Percentiles rank a stretch among this genome's conserved stretches.
Evolutionary conservation across 1,284 basidiomycete genomes (phyloP).

Genomic region (Irpex sp.): DNA sequence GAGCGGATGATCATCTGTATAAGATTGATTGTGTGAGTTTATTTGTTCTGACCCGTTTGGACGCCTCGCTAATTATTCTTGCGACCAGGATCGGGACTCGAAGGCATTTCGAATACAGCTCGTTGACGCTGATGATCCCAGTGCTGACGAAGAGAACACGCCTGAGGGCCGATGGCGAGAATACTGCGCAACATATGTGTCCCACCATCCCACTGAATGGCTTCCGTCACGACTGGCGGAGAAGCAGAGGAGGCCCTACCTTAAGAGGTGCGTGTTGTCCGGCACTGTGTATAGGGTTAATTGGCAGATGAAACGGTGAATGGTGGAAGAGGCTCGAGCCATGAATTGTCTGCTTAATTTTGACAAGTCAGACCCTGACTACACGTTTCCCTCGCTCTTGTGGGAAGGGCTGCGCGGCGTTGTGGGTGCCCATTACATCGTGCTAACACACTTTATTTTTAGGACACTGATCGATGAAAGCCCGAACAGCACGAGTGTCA

Average conservation of each 20-base stretch:
- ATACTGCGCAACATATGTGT: slow-evolving; percentile 85
- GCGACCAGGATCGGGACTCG: slow-evolving; percentile 52
- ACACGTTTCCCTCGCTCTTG: slow-evolving; percentile 14
- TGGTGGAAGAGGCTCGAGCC: neutral
- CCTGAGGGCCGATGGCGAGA: slow-evolving; percentile 69
- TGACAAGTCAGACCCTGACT: neutral
- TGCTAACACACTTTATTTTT: slow-evolving; percentile 30
- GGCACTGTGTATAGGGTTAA: neutral
- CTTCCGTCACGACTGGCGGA: slow-evolving; percentile 37
- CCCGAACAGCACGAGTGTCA: slow-evolving; percentile 24
- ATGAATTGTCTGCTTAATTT: neutral
- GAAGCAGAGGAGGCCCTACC: slow-evolving; percentile 35
- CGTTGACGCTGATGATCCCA: slow-evolving; percentile 78
- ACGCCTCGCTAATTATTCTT: neutral
- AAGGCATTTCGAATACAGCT: slow-evolving; percentile 76
- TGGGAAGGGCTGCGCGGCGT: neutral
- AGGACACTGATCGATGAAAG: slow-evolving; percentile 30
- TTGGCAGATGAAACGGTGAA: neutral
- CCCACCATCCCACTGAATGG: slow-evolving; percentile 73
- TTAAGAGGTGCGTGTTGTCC: slow-evolving; percentile 24
- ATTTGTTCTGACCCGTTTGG: neutral
- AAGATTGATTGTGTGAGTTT: slow-evolving; percentile 85
- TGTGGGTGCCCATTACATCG: slow-evolving; percentile 12
- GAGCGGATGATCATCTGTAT: slow-evolving; percentile 89
- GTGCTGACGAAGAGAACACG: slow-evolving; percentile 50